phyloP scores from a whole-genome alignment of 2,329 filamentous ascomycete species.

The Fusarium robinianum region DNA sequence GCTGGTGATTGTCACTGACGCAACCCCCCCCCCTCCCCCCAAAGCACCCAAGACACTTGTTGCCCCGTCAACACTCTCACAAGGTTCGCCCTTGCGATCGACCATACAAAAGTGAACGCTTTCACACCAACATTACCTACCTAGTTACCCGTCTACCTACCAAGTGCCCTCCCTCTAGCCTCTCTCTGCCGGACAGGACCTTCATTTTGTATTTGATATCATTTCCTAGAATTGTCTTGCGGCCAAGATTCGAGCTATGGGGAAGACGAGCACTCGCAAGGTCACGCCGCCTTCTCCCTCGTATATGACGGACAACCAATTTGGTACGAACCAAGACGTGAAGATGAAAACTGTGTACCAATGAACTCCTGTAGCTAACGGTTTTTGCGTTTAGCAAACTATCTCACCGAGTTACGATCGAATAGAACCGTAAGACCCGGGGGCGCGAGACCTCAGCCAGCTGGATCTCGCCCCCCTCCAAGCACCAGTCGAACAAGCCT shows the following conservation, averaged over 20 bases:
- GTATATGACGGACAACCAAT: constrained; percentile 70
- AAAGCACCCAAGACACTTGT: constrained; percentile 12
- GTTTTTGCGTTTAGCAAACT: constrained; percentile 60
- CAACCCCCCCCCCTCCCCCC: constrained; percentile 15
- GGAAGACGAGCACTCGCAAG: constrained; percentile 50
- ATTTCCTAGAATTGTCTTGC: constrained; percentile 18
- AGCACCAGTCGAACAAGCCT: constrained; percentile 26
- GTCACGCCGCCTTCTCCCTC: constrained; percentile 64
- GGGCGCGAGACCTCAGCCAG: constrained; percentile 68
- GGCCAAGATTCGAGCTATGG: constrained; percentile 40
- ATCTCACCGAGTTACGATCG: constrained; percentile 71
- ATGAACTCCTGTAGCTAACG: constrained; percentile 27
- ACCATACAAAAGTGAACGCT: constrained; percentile 25
- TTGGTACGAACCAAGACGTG: constrained; percentile 56
- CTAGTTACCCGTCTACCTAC: constrained; percentile 9
- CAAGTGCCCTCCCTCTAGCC: constrained; percentile 7
- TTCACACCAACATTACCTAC: constrained; percentile 17
- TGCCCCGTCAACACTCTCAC: constrained; percentile 38
- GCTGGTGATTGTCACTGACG: constrained; percentile 30
- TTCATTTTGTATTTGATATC: constrained; percentile 21
- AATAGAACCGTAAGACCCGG: constrained; percentile 70
- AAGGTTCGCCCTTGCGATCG: constrained; percentile 16
- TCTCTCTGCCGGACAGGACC: constrained; percentile 26
- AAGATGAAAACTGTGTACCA: constrained; percentile 12
- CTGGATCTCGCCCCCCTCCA: constrained; percentile 42